Conservation (phyloP, 169 alveolate genomes). For the Miamiensis avidus region DNA sequence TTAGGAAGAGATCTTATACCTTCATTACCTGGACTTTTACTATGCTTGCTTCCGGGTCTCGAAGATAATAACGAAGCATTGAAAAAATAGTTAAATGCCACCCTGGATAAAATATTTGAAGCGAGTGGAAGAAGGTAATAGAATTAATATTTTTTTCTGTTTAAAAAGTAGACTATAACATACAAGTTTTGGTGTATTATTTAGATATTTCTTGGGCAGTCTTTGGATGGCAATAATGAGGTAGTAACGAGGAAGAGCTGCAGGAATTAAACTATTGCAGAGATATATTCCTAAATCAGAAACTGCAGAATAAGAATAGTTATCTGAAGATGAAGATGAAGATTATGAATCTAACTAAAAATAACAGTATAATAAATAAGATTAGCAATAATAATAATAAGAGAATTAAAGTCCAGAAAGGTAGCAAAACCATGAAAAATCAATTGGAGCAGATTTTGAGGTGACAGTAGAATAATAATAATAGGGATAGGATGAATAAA, state of each 20-base stretch:
- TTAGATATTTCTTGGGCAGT: constrained; percentile 35
- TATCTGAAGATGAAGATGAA: background rate
- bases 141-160: constrained; percentile 1
- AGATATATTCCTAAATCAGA: constrained; percentile 15
- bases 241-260: constrained; percentile 36
- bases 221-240: constrained; percentile 47
- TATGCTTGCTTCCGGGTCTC: constrained; percentile 44
- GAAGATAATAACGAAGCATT: constrained; percentile 44
- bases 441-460: background rate
- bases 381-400: background rate
- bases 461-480: constrained; percentile 8
- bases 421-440: too few relatives aligned
- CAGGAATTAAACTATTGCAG: constrained; percentile 33
- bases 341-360: constrained; percentile 11
- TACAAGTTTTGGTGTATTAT: background rate
- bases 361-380: constrained; percentile 2
- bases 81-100: constrained; percentile 20
- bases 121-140: constrained; percentile 39
- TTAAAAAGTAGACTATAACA: background rate
- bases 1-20: constrained; percentile 42
- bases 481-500: background rate
- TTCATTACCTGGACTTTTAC: constrained; percentile 45
- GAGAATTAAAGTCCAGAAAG: constrained; percentile 2
- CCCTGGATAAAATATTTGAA: constrained; percentile 4
- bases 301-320: constrained; percentile 20